phyloP scores from a whole-genome alignment of 257 asterid species.

The Salvia miltiorrhiza region DNA sequence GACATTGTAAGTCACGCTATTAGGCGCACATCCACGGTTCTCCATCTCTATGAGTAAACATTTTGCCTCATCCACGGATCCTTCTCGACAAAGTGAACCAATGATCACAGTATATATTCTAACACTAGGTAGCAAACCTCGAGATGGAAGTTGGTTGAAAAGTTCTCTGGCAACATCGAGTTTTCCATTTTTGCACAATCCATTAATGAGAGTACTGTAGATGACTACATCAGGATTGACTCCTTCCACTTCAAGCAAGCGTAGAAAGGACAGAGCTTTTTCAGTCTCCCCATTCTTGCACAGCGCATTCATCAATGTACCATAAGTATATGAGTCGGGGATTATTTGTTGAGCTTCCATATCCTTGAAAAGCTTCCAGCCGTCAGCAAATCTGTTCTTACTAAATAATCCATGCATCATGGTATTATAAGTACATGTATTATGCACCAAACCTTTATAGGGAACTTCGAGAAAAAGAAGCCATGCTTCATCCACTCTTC shows the following conservation, averaged over 20 bases:
- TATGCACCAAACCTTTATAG: background rate
- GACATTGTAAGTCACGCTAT: background rate
- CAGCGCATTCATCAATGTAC: background rate
- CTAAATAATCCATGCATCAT: background rate
- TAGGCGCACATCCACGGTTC: background rate
- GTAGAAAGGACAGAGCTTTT: constrained; percentile 1
- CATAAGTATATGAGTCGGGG: background rate
- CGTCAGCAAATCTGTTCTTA: background rate
- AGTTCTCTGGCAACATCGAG: constrained; percentile 1
- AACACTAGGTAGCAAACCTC: constrained; percentile 10
- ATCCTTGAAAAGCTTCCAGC: background rate
- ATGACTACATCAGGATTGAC: background rate
- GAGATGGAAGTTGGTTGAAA: constrained; percentile 6
- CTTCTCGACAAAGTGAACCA: constrained; percentile 12
- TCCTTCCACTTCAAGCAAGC: background rate
- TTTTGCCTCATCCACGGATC: background rate
- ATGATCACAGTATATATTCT: background rate
- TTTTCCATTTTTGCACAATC: constrained; percentile 12
- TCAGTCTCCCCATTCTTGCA: background rate
- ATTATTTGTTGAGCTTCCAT: background rate
- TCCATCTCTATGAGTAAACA: background rate
- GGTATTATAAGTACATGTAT: background rate
- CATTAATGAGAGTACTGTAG: background rate
- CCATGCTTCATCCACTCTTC: background rate
- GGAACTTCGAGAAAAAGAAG: background rate